Conservation (phyloP, 257 asterid species). For the Osmanthus fragrans region DNA sequence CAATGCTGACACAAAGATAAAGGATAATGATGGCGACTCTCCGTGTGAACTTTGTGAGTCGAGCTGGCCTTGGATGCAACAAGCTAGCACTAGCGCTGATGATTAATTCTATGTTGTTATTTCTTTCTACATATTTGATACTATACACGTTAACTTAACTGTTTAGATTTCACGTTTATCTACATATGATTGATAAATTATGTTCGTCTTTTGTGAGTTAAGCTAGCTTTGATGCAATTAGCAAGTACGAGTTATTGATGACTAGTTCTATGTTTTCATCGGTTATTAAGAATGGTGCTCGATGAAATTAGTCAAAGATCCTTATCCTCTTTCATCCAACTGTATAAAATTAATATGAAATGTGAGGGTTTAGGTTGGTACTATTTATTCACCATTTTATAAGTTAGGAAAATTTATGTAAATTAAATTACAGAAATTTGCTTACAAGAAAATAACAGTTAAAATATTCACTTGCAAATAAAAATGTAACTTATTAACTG, state of each 20-base stretch:
- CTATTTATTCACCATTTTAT: too few species aligned
- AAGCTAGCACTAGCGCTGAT: neutral
- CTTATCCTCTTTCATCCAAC: too few species aligned
- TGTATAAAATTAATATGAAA: too few species aligned
- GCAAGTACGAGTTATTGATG: neutral
- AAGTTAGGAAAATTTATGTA: too few species aligned
- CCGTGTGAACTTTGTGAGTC: constrained; percentile 73
- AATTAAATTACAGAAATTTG: too few species aligned
- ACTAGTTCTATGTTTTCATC: neutral
- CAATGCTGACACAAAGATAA: constrained; percentile 70
- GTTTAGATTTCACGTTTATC: neutral
- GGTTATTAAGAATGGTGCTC: too few species aligned
- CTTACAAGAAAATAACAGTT: too few species aligned
- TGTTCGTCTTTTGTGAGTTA: neutral
- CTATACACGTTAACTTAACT: neutral
- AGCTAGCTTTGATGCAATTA: neutral
- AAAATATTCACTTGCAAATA: too few species aligned
- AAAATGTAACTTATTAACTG: too few species aligned
- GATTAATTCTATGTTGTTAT: neutral
- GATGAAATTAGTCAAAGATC: too few species aligned
- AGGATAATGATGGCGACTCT: constrained; percentile 70
- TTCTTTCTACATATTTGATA: neutral
- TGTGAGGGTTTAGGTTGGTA: too few species aligned
- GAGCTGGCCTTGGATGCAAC: constrained; percentile 72
- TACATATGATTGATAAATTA: neutral